Evolutionary conservation across 108 stramenopile genomes (phyloP), one percentile per base, ranked within the genome.

Genomic region (Nitzschia sp.): DNA sequence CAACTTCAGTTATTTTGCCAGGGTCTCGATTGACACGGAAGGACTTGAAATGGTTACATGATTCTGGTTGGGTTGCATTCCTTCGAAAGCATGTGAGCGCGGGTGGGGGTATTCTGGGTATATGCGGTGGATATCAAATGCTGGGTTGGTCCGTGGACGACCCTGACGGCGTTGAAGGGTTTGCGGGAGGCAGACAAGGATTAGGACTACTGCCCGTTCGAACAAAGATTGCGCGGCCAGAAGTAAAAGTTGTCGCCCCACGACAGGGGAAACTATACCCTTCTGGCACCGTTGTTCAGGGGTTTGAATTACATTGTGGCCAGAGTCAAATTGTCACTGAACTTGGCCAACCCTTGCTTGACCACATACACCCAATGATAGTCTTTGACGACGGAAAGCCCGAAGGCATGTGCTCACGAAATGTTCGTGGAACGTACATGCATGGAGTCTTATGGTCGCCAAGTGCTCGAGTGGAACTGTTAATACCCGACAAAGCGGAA

Each of bases 241-340:
- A 79, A 59, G 68, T 76, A 28, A 73, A 73, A 53, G 51, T 73
- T 3, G 67, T 67, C 6, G 32, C 51, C 2, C 78, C 59, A n/a
- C 23, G 47, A 55, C 25, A 45, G 5, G 79, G 73, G 5, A 68
- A 71, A 42, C 46, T 79, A 2, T 65, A 51, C 46, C 66, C 46
- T 18, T 73, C 78, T 24, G 64, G 64, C 13, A 46, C 64, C 6
- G 21, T 2, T 3, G 60, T 79, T 2, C 34, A 72, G 30, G 77
- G 77, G 6, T 78, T 72, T 47, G 77, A 78, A 68, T 19, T 78
- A n/a, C 64, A 78, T 46, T 78, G 77, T 63, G 77, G 77, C 0
- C 36, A 28, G 27, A 72, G 45, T 25, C 18, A 66, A 15, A 61
- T 67, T 26, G 33, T 72, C 9, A 35, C 34, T 0, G 65, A 65